Evolutionary conservation across 139 green algal species (phyloP), one percentile per base, ranked within the genome.

Genomic region (Coelastrella sp.): DNA sequence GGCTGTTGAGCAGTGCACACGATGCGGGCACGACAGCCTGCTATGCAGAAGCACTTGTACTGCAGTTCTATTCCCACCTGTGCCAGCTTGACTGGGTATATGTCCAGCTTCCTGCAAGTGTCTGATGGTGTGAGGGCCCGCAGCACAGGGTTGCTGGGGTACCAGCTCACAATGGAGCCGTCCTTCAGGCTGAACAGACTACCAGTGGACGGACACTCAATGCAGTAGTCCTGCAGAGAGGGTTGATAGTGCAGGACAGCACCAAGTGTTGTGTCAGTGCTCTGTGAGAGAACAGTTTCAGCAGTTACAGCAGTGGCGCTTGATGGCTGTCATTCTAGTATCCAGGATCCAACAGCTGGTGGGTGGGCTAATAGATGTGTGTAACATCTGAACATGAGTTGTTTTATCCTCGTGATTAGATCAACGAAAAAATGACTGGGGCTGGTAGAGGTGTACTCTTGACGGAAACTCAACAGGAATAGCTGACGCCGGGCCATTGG

Each of bases 131-230:
- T 99, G 6, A 99, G 90, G 35, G 91, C 74, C 8, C 94, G 89
- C 85, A 99, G 94, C 73, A 99, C 96, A 5, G 94, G 88, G 92
- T 99, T 99, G 92, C 94, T 96, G 79, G 98, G 98, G 92, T 99
- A 99, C 96, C 98, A 99, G 20, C 93, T 93, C 70, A 96, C 82
- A 74, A 99, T 97, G 72, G 96, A 96, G 27, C 98, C 98, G 60
- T 98, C 98, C 89, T 97, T 98, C 0, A 99, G 92, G 73, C 94
- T 97, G 90, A 99, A 99, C 49, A 97, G 89, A 57, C 92, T 96
- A 57, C 92, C 94, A 19, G 98, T 99, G 22, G 93, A 92, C 22
- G 98, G 98, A 93, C 98, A 99, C 89, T 98, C 95, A 72, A 99
- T 99, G 92, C 92, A 88, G 83, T 97, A 98, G 80, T 97, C 93